Percentiles rank a stretch among this genome's conserved stretches.
Conservation (phyloP, 768 basidiomycete genomes). For the Collybia nuda region DNA sequence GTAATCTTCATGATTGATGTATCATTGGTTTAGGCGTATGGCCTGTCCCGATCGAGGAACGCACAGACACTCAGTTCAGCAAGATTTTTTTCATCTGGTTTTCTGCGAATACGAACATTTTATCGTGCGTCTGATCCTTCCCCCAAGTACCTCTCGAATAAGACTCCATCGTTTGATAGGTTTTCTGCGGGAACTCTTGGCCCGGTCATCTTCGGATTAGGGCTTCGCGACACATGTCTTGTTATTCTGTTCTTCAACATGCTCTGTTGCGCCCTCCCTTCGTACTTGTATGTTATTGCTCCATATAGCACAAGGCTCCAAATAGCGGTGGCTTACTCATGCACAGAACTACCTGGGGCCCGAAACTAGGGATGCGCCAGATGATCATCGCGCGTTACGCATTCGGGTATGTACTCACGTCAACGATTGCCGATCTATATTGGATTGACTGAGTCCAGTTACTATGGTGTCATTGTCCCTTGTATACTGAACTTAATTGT, state of each 20-base stretch:
- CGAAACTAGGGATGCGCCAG: conserved; percentile 81
- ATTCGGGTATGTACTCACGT: conserved; percentile 27
- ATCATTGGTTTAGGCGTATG: conserved; percentile 39
- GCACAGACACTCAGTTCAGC: conserved; percentile 58
- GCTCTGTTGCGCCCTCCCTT: conserved; percentile 55
- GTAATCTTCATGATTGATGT: background rate
- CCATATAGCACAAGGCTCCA: background rate
- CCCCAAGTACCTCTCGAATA: background rate
- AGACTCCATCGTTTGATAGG: conserved; percentile 23
- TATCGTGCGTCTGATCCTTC: conserved; percentile 36
- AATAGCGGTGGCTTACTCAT: background rate
- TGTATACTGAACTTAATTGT: conserved; percentile 63
- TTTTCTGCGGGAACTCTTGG: conserved; percentile 72
- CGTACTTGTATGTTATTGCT: conserved; percentile 50
- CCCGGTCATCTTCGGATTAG: conserved; percentile 56
- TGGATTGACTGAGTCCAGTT: conserved; percentile 33
- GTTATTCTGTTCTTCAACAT: conserved; percentile 70
- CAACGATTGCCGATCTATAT: background rate
- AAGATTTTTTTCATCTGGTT: conserved; percentile 82
- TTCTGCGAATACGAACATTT: conserved; percentile 69
- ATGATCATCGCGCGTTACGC: conserved; percentile 67
- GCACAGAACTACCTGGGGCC: conserved; percentile 67
- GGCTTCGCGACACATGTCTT: conserved; percentile 61
- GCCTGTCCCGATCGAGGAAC: conserved; percentile 55
- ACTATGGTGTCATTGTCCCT: conserved; percentile 61